phyloP scores from a whole-genome alignment of 1,284 basidiomycete genomes.

The Mycosarcoma maydis region DNA sequence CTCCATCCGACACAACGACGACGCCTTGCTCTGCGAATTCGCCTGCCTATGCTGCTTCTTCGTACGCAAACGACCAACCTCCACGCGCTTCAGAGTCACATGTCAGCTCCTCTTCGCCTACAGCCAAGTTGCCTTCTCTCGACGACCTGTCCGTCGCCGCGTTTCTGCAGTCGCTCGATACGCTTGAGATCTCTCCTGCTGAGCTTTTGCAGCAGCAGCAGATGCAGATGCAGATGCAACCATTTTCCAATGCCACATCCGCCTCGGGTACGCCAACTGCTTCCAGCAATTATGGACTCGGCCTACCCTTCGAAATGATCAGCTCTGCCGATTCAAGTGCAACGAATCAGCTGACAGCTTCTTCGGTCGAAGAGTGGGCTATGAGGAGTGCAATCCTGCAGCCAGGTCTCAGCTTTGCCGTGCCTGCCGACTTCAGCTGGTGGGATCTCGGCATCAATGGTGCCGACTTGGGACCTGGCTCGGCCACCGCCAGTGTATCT shows the following conservation, averaged over 20 bases:
- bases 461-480: conserved; percentile 10
- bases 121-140: conserved; percentile 38
- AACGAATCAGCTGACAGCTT: conserved; percentile 8
- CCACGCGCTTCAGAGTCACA: not conserved
- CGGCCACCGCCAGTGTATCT: conserved; percentile 13
- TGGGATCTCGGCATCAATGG: conserved; percentile 56
- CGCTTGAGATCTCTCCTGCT: conserved; percentile 59
- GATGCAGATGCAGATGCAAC: conserved; percentile 6
- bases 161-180: conserved; percentile 64
- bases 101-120: not conserved
- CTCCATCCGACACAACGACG: conserved; percentile 19
- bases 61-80: not conserved
- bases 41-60: not conserved
- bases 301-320: conserved; percentile 4
- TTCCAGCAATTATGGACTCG: not conserved
- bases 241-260: conserved; percentile 16
- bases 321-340: not conserved
- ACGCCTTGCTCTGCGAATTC: conserved; percentile 17
- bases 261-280: not conserved
- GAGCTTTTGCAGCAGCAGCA: conserved; percentile 49
- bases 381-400: conserved; percentile 52
- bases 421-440: conserved; percentile 65
- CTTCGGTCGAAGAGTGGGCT: conserved; percentile 32
- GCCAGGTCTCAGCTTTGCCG: conserved; percentile 58
- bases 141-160: conserved; percentile 61